A percentile compares a stretch with the other conserved stretches of the same genome.
phyloP scores from a whole-genome alignment of 129 eudicot species.

The Chrysanthemum lavandulifolium region DNA sequence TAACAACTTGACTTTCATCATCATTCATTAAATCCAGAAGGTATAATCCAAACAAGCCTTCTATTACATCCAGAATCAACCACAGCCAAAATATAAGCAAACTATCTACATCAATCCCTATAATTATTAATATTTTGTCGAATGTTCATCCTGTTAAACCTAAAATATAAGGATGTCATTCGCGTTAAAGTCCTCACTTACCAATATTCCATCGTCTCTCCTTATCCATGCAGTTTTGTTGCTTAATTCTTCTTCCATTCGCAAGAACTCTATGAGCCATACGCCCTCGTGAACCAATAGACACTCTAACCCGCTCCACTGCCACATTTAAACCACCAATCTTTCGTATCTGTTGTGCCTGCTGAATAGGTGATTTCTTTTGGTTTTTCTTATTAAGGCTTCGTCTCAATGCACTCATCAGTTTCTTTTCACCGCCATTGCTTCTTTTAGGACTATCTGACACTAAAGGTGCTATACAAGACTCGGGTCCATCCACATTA shows the following conservation, averaged over 20 bases:
- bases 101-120: constrained; percentile 30
- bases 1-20: too few relatives aligned
- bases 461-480: constrained; percentile 40
- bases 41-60: constrained; percentile 13
- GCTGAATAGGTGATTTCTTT: constrained; percentile 46
- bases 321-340: constrained; percentile 68
- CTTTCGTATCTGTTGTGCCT: constrained; percentile 36
- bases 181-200: constrained; percentile 30
- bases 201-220: constrained; percentile 90
- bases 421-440: constrained; percentile 49
- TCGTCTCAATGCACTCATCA: constrained; percentile 45
- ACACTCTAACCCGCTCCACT: constrained; percentile 83
- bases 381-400: constrained; percentile 66
- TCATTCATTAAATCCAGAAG: not conserved
- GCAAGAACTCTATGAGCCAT: constrained; percentile 56
- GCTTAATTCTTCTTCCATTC: constrained; percentile 58
- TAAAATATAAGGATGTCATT: not conserved
- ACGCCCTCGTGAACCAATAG: constrained; percentile 77
- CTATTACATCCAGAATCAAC: constrained; percentile 18
- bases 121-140: not conserved
- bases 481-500: constrained; percentile 18
- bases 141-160: constrained; percentile 5
- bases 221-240: constrained; percentile 72
- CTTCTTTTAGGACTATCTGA: constrained; percentile 56
- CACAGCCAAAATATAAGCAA: constrained; percentile 25